phyloP scores from a whole-genome alignment of 345 rosid genomes.

The Brassica cretica region DNA sequence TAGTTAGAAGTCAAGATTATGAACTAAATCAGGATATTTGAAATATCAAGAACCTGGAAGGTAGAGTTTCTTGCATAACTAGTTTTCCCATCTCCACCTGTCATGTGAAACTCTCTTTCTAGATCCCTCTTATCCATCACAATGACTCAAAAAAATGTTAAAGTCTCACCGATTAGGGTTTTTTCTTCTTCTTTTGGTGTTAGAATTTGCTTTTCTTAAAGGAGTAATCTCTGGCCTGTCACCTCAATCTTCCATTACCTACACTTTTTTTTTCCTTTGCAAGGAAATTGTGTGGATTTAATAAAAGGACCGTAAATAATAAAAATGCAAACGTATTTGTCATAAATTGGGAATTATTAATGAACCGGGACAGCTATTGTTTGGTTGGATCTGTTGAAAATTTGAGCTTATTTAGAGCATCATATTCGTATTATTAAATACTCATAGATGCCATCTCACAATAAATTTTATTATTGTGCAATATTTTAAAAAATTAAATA shows the following conservation, averaged over 20 bases:
- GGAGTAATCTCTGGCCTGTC: constrained; percentile 23
- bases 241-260: constrained; percentile 31
- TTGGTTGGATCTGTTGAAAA: background rate
- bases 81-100: constrained; percentile 60
- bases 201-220: constrained; percentile 5
- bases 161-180: constrained; percentile 33
- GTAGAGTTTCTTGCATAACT: constrained; percentile 78
- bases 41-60: constrained; percentile 49
- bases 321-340: background rate
- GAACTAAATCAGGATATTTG: background rate
- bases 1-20: background rate
- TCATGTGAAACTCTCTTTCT: constrained; percentile 59
- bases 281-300: background rate
- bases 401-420: no score
- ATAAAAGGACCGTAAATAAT: background rate
- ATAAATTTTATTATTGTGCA: no score
- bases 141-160: background rate
- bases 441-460: no score
- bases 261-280: background rate
- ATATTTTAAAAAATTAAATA: no score
- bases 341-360: background rate
- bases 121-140: constrained; percentile 42
- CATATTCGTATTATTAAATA: no score
- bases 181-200: constrained; percentile 14
- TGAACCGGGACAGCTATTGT: background rate